Conservation (phyloP, 2,329 filamentous ascomycete species). For the Alternaria conjuncta region DNA sequence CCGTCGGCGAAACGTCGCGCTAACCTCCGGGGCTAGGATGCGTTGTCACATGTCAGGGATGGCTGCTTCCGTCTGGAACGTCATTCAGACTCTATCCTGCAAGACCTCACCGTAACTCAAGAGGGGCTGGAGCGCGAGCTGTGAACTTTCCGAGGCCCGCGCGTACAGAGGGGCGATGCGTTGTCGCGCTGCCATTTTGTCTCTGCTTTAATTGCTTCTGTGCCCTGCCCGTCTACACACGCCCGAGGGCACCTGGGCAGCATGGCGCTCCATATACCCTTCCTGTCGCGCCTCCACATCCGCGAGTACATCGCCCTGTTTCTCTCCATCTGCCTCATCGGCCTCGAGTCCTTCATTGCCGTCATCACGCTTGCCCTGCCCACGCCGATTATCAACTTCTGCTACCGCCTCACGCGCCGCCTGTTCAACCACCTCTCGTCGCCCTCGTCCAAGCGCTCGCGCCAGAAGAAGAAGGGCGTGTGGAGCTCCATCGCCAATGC, state of each 20-base stretch:
- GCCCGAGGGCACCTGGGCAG: constrained; percentile 21
- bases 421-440: constrained; percentile 82
- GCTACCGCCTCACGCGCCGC: constrained; percentile 80
- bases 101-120: constrained; percentile 1
- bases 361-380: constrained; percentile 88
- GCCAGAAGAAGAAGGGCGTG: constrained; percentile 73
- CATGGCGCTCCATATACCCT: constrained; percentile 62
- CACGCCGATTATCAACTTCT: constrained; percentile 78
- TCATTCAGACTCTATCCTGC: constrained; percentile 11
- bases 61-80: constrained; percentile 4
- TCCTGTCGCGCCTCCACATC: constrained; percentile 65
- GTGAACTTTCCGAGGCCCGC: constrained; percentile 6
- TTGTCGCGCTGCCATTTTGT: constrained; percentile 1
- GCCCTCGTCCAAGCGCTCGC: constrained; percentile 70
- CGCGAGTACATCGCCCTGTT: constrained; percentile 87
- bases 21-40: constrained; percentile 14
- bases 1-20: not conserved
- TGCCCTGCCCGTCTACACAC: not conserved
- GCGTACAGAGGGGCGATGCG: constrained; percentile 10
- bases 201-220: constrained; percentile 3
- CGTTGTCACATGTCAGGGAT: constrained; percentile 30
- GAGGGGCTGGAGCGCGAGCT: constrained; percentile 1
- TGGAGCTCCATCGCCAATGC: constrained; percentile 83
- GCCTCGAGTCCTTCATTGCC: constrained; percentile 81
- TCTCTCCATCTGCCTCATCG: constrained; percentile 81